Conservation (phyloP, 2,329 filamentous ascomycete genomes). For the Furcasterigmium furcatum region DNA sequence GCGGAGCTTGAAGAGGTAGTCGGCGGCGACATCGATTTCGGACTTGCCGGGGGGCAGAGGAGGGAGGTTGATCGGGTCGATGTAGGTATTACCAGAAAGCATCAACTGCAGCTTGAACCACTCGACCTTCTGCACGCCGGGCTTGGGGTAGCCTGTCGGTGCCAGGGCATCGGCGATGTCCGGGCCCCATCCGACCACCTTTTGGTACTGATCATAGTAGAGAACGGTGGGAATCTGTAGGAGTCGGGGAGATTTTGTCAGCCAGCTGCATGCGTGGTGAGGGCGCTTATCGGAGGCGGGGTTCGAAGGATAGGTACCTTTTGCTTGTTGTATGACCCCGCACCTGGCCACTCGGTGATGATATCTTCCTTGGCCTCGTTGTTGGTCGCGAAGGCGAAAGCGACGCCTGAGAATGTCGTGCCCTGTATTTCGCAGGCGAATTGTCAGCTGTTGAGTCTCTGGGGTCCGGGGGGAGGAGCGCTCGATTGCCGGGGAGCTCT, state of each 20-base stretch:
- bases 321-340: constrained; percentile 96
- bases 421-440: constrained; percentile 51
- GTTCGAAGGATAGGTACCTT: constrained; percentile 65
- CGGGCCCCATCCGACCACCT: constrained; percentile 98
- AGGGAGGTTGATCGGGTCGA: constrained; percentile 97
- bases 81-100: constrained; percentile 98
- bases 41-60: constrained; percentile 97
- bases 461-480: too few species aligned
- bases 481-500: too few species aligned
- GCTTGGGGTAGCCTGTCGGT: constrained; percentile 95
- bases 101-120: constrained; percentile 99
- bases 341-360: constrained; percentile 98
- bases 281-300: not conserved
- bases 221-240: constrained; percentile 93
- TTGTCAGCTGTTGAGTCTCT: not conserved
- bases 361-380: constrained; percentile 98
- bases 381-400: constrained; percentile 95
- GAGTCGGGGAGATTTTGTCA: not conserved
- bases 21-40: constrained; percentile 98
- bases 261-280: not conserved
- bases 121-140: constrained; percentile 96
- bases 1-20: constrained; percentile 96
- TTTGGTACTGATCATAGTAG: constrained; percentile 99
- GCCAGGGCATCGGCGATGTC: constrained; percentile 97
- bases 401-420: constrained; percentile 96